Evolutionary conservation across 805 yeast genomes (phyloP).

Genomic region (Sugiyamaella lignohabitans): DNA sequence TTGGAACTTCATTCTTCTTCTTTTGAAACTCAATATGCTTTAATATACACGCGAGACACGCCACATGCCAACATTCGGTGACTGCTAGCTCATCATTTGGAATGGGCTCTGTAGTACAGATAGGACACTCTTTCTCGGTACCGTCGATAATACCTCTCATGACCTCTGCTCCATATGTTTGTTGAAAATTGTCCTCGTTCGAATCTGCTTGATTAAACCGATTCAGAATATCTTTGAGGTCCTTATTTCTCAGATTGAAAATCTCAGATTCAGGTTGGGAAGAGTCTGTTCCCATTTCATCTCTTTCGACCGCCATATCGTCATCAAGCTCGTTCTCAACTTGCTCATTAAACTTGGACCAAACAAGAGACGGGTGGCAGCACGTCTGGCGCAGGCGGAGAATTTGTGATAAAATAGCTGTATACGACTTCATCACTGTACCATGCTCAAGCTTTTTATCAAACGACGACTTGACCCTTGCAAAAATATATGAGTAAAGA

Average conservation of each 20-base stretch:
- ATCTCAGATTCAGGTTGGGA: neutral
- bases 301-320: neutral
- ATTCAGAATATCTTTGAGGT: neutral
- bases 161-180: conserved; percentile 23
- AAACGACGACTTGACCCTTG: conserved; percentile 49
- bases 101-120: conserved; percentile 65
- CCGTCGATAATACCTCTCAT: conserved; percentile 18
- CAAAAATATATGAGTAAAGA: conserved; percentile 62
- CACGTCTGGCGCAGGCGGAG: conserved; percentile 81
- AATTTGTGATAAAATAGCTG: conserved; percentile 76
- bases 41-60: conserved; percentile 64
- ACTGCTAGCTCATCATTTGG: conserved; percentile 47
- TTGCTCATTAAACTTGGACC: conserved; percentile 15
- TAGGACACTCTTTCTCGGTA: conserved; percentile 64
- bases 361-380: conserved; percentile 69
- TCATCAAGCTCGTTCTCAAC: neutral
- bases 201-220: neutral
- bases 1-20: conserved; percentile 37
- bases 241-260: neutral
- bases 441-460: conserved; percentile 41
- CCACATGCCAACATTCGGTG: conserved; percentile 75
- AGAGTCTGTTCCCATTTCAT: too few species aligned
- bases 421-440: conserved; percentile 55
- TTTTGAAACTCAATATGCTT: conserved; percentile 70
- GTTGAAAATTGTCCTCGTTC: neutral